phyloP scores from a whole-genome alignment of 805 yeast species.

The Lachancea meyersii region DNA sequence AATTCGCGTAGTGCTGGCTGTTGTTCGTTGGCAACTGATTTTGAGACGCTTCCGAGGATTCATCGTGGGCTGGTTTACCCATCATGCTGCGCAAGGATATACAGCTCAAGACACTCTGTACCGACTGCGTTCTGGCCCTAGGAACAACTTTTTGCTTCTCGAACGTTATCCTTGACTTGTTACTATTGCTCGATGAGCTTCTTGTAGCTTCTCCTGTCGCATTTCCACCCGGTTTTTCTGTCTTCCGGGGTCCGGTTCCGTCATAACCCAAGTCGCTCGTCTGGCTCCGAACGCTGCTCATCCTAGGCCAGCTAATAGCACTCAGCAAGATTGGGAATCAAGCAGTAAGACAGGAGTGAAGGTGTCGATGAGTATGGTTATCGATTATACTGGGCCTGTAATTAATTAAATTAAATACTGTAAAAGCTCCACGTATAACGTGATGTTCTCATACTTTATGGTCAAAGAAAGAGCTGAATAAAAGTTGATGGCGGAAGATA shows the following conservation, averaged over 20 bases:
- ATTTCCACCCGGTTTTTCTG: conserved; percentile 10
- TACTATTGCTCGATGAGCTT: conserved; percentile 11
- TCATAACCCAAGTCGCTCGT: conserved; percentile 15
- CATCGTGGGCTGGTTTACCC: conserved; percentile 52
- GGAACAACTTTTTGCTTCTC: conserved; percentile 58
- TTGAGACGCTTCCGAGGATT: conserved; percentile 30
- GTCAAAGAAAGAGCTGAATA: too few species aligned
- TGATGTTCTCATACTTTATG: too few species aligned
- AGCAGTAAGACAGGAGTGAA: background rate
- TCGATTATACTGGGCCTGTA: too few species aligned
- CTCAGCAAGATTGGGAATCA: background rate
- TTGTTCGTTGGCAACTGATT: conserved; percentile 10
- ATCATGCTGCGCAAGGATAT: conserved; percentile 60
- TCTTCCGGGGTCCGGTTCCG: conserved; percentile 8
- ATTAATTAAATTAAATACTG: too few species aligned
- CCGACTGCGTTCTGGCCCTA: conserved; percentile 35
- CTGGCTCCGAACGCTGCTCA: conserved; percentile 26
- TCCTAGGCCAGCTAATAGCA: conserved; percentile 1
- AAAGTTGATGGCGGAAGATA: too few species aligned
- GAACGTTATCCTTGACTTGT: conserved; percentile 33
- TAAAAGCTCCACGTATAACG: too few species aligned
- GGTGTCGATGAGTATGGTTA: too few species aligned
- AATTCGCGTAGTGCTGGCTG: too few species aligned
- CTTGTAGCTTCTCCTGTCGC: conserved; percentile 6
- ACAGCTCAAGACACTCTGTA: conserved; percentile 43